Percentiles rank a stretch among this genome's conserved stretches.
phyloP scores from a whole-genome alignment of 768 basidiomycete species.

The Candolleomyces eurysporus region DNA sequence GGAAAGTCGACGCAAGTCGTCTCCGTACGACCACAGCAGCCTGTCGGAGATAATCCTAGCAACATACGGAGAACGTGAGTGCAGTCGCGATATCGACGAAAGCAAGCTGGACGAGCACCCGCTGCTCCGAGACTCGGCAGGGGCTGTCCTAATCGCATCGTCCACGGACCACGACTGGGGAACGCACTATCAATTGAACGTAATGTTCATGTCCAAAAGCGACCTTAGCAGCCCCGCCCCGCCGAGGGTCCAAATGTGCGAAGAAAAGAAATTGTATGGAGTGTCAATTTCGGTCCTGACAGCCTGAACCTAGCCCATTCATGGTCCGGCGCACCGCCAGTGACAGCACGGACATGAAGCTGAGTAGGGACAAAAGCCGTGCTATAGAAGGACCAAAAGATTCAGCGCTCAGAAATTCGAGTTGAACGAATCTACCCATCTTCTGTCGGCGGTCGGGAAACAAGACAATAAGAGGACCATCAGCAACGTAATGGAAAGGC shows the following conservation, averaged over 20 bases:
- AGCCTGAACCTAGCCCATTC: too few species aligned
- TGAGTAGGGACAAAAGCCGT: constrained; percentile 8
- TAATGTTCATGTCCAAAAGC: neutral
- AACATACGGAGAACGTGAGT: constrained; percentile 10
- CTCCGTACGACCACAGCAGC: neutral
- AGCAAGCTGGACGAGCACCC: too few species aligned
- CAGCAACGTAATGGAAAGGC: constrained; percentile 11
- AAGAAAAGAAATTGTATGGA: too few species aligned
- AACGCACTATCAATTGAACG: neutral
- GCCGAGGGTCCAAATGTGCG: too few species aligned
- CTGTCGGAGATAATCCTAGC: neutral
- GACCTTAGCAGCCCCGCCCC: neutral
- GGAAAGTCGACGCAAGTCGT: neutral
- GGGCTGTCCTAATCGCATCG: too few species aligned
- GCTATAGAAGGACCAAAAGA: neutral
- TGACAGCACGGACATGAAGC: neutral
- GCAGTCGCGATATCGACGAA: neutral
- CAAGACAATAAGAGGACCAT: constrained; percentile 21
- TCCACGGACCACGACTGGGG: neutral
- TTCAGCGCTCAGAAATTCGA: too few species aligned
- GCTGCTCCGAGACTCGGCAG: too few species aligned
- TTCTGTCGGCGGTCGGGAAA: constrained; percentile 7
- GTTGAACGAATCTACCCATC: too few species aligned
- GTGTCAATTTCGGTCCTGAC: too few species aligned
- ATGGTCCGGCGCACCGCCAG: too few species aligned